Conservation (phyloP, 805 yeast genomes). For the Wickerhamomyces rabaulensis region DNA sequence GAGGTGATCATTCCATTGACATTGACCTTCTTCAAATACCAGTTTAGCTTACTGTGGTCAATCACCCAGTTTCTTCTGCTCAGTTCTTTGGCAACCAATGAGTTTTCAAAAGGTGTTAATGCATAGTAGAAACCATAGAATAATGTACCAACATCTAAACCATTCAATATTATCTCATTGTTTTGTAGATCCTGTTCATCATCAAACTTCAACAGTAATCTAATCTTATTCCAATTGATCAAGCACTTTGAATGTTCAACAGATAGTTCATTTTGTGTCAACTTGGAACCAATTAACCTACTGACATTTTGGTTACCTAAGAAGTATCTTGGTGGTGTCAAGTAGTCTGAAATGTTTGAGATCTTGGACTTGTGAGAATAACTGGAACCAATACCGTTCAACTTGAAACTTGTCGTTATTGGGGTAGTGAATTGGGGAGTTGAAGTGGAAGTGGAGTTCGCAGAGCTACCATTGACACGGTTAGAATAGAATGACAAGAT, state of each 20-base stretch:
- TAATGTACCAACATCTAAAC: constrained; percentile 28
- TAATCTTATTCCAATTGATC: constrained; percentile 8
- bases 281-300: background rate
- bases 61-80: constrained; percentile 70
- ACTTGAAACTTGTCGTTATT: background rate
- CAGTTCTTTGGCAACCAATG: constrained; percentile 74
- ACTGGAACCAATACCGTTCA: background rate
- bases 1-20: constrained; percentile 1
- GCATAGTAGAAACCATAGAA: constrained; percentile 86
- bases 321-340: constrained; percentile 8
- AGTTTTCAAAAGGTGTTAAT: constrained; percentile 65
- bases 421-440: background rate
- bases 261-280: constrained; percentile 6
- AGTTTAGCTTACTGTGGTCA: constrained; percentile 62
- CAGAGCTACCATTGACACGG: constrained; percentile 6
- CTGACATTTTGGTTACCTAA: background rate
- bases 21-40: constrained; percentile 65
- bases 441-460: background rate
- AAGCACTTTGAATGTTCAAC: constrained; percentile 12
- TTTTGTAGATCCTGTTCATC: constrained; percentile 36
- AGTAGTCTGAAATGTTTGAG: constrained; percentile 4
- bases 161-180: constrained; percentile 2
- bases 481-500: constrained; percentile 22
- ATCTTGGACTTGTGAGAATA: background rate
- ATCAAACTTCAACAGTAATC: background rate